Evolutionary conservation across 345 rosid genomes (phyloP).

Genomic region (Gossypium arboreum): DNA sequence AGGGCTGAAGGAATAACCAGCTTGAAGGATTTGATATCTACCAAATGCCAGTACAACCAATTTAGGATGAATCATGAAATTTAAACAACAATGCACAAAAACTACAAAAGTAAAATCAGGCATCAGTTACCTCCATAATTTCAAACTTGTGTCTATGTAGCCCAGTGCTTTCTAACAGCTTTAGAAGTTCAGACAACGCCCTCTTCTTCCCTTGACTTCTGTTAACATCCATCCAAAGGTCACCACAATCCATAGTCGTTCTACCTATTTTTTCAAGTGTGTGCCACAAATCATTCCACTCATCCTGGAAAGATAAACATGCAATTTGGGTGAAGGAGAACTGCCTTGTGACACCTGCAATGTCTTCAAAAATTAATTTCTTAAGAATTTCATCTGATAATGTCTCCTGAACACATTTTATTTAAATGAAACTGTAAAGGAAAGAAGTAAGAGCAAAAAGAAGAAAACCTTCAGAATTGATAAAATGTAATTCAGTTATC

Average conservation of each 20-base stretch:
- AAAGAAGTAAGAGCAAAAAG: slow-evolving; percentile 7
- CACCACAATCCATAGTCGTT: slow-evolving; percentile 44
- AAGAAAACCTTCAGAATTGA: slow-evolving; percentile 41
- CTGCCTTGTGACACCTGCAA: slow-evolving; percentile 17
- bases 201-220: slow-evolving; percentile 60
- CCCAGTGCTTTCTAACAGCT: slow-evolving; percentile 68
- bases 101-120: slow-evolving; percentile 15
- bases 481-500: slow-evolving; percentile 30
- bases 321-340: slow-evolving; percentile 23
- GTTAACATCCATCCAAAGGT: slow-evolving; percentile 59
- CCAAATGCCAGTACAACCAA: slow-evolving; percentile 18
- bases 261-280: slow-evolving; percentile 49
- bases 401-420: not conserved
- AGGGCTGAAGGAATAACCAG: slow-evolving; percentile 66
- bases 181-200: slow-evolving; percentile 65
- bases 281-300: slow-evolving; percentile 50
- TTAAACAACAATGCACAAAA: slow-evolving; percentile 13
- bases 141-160: slow-evolving; percentile 72
- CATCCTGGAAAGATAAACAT: slow-evolving; percentile 35
- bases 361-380: slow-evolving; percentile 33
- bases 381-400: not conserved
- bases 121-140: slow-evolving; percentile 48
- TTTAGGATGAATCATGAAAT: slow-evolving; percentile 5
- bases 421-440: not conserved
- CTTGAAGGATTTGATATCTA: slow-evolving; percentile 53